Conservation (phyloP, 192 early-diverging fungal species). For the Rhizoclosmatium sp. region DNA sequence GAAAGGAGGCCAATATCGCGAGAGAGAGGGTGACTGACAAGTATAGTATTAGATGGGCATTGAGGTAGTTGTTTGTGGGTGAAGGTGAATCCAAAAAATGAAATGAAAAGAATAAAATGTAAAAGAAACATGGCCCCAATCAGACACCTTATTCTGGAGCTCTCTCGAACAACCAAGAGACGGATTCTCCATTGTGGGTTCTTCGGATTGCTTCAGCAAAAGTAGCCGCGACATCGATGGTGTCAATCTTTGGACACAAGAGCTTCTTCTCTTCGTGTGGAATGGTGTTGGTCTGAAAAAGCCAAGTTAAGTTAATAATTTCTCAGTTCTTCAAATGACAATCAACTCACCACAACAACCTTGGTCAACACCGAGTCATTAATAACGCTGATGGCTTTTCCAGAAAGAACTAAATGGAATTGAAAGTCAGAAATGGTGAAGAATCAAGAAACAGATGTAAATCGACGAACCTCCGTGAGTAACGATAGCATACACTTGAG, state of each 20-base stretch:
- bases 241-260: constrained; percentile 62
- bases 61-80: too few species aligned
- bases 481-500: constrained; percentile 90
- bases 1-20: constrained; percentile 9
- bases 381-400: constrained; percentile 81
- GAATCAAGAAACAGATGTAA: constrained; percentile 35
- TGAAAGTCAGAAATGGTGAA: background rate
- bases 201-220: constrained; percentile 95
- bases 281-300: constrained; percentile 52
- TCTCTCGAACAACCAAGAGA: constrained; percentile 84
- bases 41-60: too few species aligned
- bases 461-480: constrained; percentile 83
- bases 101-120: too few species aligned
- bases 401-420: constrained; percentile 61
- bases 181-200: constrained; percentile 95
- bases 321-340: background rate
- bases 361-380: constrained; percentile 74
- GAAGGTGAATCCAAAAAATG: too few species aligned
- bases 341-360: constrained; percentile 67
- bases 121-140: too few species aligned
- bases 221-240: constrained; percentile 85
- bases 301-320: too few species aligned
- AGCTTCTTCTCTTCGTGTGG: constrained; percentile 57
- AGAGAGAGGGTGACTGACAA: background rate
- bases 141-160: constrained; percentile 25